Evolutionary conservation across 768 basidiomycete genomes (phyloP), one percentile per base, ranked within the genome.

Genomic region (Pisolithus marmoratus): DNA sequence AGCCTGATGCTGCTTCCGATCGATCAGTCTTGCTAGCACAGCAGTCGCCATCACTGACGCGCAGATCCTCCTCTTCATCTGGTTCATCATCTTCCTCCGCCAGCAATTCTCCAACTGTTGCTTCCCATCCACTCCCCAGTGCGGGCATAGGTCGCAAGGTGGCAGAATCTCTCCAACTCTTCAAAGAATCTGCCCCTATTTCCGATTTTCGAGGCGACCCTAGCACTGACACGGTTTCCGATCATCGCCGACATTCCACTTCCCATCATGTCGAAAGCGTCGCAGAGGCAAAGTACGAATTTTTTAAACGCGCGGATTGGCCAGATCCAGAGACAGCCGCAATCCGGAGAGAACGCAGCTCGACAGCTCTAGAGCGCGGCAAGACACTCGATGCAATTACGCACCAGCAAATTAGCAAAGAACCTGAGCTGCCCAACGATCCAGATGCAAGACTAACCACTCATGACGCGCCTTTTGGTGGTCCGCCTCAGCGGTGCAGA

Each of bases 241-340:
- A 63, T 26, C 68, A 64, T 24, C 70, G 66, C 46, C 63, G 67
- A 50, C 61, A 63, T 34, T 63, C 66, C 24, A 62, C 70, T 7
- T 67, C 65, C 26, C 68, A 72, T 29, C 72, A 79, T 37, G 70
- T 72, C 29, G 71, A 74, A 26, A 78, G 81, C 53, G 82, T 87
- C 41, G 78, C 80, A 23, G 79, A 85, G 55, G 77, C 86, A 17
- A 78, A 83, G 61, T 90, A 82, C 62, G 81, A 90, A 72, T 90
- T 89, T 59, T 86, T 90, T 44, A 90, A 88, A 63, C 80, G 89
- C 40, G 83, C 90, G 15, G 89, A 87, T 57, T 90, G 90, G 90
- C 87, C 85, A 1, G 87, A 88, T 65, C 80, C 85, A 38, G 89
- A 89, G 70, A 73, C 80, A 5, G 85, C 82, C 50, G 85, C 83